phyloP scores from a whole-genome alignment of 495 filamentous ascomycete species.

The Aspergillus wentii region DNA sequence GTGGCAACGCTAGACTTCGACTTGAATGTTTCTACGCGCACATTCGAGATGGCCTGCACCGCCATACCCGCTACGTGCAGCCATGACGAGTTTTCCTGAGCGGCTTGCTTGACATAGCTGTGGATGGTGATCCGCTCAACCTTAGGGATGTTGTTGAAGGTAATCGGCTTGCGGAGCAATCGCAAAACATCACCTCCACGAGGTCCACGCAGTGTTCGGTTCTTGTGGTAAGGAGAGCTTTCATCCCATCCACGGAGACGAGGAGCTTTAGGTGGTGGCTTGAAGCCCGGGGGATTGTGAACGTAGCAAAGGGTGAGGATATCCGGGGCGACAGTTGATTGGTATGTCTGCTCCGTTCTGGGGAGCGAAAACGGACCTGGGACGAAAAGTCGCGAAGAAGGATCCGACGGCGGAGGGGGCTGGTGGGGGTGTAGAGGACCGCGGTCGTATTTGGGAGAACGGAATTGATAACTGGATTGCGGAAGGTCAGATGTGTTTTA shows the following conservation, averaged over 20 bases:
- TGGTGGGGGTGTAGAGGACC: conserved; percentile 91
- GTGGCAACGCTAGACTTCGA: conserved; percentile 60
- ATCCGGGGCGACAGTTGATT: conserved; percentile 81
- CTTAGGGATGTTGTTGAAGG: conserved; percentile 80
- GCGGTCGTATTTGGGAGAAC: conserved; percentile 87
- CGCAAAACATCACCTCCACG: conserved; percentile 65
- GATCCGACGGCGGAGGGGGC: conserved; percentile 76
- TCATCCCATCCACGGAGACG: conserved; percentile 86
- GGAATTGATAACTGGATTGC: conserved; percentile 76
- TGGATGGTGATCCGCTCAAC: conserved; percentile 77
- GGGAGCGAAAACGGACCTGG: conserved; percentile 90
- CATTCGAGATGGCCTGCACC: conserved; percentile 79
- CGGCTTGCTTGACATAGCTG: conserved; percentile 58
- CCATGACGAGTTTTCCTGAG: conserved; percentile 58
- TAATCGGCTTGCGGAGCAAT: conserved; percentile 70
- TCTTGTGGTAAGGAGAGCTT: conserved; percentile 88
- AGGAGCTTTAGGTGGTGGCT: conserved; percentile 53
- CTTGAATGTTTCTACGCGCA: conserved; percentile 63
- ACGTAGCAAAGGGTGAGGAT: conserved; percentile 83
- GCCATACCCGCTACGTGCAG: conserved; percentile 79
- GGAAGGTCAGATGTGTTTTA: not conserved
- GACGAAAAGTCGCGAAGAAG: conserved; percentile 80
- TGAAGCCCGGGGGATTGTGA: conserved; percentile 72
- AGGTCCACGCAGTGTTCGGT: conserved; percentile 77
- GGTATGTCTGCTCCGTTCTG: conserved; percentile 84